Conservation (phyloP, 192 early-diverging fungal species). For the Coemansia brasiliensis region DNA sequence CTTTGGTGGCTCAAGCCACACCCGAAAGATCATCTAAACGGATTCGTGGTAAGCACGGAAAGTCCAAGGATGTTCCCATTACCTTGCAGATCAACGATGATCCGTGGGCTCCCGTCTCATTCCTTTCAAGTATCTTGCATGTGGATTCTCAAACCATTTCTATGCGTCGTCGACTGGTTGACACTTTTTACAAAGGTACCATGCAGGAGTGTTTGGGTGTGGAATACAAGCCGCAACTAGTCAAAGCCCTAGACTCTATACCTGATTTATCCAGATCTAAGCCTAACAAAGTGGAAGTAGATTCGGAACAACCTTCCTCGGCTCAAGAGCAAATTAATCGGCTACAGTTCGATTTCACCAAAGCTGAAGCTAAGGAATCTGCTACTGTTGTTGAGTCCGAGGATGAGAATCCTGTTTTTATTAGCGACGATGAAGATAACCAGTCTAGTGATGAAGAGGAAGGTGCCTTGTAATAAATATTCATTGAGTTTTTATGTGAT, state of each 20-base stretch:
- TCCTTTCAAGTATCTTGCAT: slow-evolving; percentile 46
- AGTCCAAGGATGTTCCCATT: background rate
- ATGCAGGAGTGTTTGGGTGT: slow-evolving; percentile 42
- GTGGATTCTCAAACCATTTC: slow-evolving; percentile 14
- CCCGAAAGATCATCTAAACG: slow-evolving; percentile 23
- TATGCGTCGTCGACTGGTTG: slow-evolving; percentile 19
- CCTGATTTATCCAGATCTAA: background rate
- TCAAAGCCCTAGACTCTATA: slow-evolving; percentile 13
- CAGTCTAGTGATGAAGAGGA: background rate
- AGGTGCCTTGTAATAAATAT: background rate
- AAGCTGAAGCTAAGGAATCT: background rate
- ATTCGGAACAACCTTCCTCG: background rate
- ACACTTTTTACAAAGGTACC: slow-evolving; percentile 28
- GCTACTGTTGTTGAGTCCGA: background rate
- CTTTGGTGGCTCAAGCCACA: background rate
- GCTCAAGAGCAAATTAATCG: slow-evolving; percentile 24
- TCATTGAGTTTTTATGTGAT: too few species aligned
- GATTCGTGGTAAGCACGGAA: slow-evolving; percentile 18
- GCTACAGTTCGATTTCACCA: slow-evolving; percentile 35
- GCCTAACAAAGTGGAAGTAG: background rate
- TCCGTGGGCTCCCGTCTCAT: slow-evolving; percentile 48
- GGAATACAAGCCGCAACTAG: slow-evolving; percentile 36
- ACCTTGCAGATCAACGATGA: slow-evolving; percentile 21
- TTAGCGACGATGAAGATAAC: slow-evolving; percentile 6
- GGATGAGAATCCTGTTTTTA: background rate